Evolutionary conservation across 148 eudicot species (phyloP).

Genomic region (Dianthus caryophyllus): DNA sequence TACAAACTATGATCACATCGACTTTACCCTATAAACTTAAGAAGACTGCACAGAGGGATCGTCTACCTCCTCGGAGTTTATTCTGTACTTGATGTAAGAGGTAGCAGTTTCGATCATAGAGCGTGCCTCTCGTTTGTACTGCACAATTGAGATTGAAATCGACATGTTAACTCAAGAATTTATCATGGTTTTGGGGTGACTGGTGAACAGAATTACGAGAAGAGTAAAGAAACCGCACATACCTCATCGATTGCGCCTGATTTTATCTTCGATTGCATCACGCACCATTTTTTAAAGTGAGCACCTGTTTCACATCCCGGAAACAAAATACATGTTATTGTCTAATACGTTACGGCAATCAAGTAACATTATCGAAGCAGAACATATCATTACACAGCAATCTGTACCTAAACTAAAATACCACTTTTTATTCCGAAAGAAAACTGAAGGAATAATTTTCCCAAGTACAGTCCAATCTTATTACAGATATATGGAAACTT

Average conservation of each 20-base stretch:
- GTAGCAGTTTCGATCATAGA: conserved; percentile 57
- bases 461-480: too few species aligned
- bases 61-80: conserved; percentile 23
- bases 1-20: conserved; percentile 13
- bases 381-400: too few species aligned
- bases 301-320: conserved; percentile 47
- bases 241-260: conserved; percentile 83
- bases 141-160: conserved; percentile 23
- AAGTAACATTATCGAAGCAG: too few species aligned
- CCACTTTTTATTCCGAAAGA: too few species aligned
- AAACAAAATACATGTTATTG: conserved; percentile 1
- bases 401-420: too few species aligned
- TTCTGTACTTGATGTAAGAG: conserved; percentile 43
- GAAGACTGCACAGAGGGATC: neutral
- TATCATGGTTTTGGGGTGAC: too few species aligned
- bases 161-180: neutral
- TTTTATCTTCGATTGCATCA: conserved; percentile 90
- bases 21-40: neutral
- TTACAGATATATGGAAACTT: too few species aligned
- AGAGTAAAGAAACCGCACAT: conserved; percentile 5
- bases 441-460: too few species aligned
- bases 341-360: too few species aligned
- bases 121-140: conserved; percentile 81
- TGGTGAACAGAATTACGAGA: too few species aligned
- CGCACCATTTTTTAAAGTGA: conserved; percentile 95